phyloP scores from a whole-genome alignment of 345 rosid species.

The Eucalyptus melliodora region DNA sequence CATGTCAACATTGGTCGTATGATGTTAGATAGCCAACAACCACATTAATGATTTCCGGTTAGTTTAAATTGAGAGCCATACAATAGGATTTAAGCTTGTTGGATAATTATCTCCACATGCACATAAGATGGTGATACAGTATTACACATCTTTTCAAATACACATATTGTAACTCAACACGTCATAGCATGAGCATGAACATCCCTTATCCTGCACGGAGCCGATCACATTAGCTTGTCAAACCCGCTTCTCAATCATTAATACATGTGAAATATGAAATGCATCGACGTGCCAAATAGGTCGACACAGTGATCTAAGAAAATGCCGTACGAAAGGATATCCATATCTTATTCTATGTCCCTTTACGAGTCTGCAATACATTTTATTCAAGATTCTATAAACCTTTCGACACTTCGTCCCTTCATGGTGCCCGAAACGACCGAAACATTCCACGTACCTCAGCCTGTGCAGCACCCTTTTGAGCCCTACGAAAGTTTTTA shows the following conservation, averaged over 20 bases:
- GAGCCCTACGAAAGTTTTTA: background rate
- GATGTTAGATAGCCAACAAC: too few relatives aligned
- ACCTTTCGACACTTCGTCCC: background rate
- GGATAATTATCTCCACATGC: background rate
- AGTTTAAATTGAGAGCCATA: too few relatives aligned
- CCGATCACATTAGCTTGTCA: too few relatives aligned
- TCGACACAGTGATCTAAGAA: background rate
- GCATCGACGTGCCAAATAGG: background rate
- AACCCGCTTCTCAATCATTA: background rate
- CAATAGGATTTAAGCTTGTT: too few relatives aligned
- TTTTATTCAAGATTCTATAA: background rate
- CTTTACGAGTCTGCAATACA: background rate
- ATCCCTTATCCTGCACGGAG: too few relatives aligned
- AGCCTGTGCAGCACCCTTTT: background rate
- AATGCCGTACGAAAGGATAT: background rate
- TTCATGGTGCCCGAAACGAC: background rate
- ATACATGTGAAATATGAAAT: too few relatives aligned
- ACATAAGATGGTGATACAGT: background rate
- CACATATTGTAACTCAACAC: background rate
- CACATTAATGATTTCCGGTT: accelerated
- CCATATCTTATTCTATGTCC: background rate
- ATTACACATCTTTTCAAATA: background rate
- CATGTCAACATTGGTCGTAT: too few relatives aligned
- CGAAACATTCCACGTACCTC: background rate
- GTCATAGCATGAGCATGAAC: background rate